Evolutionary conservation across 2,329 filamentous ascomycete species (phyloP), one percentile per base, ranked within the genome.

Genomic region (Colletotrichum sp.): DNA sequence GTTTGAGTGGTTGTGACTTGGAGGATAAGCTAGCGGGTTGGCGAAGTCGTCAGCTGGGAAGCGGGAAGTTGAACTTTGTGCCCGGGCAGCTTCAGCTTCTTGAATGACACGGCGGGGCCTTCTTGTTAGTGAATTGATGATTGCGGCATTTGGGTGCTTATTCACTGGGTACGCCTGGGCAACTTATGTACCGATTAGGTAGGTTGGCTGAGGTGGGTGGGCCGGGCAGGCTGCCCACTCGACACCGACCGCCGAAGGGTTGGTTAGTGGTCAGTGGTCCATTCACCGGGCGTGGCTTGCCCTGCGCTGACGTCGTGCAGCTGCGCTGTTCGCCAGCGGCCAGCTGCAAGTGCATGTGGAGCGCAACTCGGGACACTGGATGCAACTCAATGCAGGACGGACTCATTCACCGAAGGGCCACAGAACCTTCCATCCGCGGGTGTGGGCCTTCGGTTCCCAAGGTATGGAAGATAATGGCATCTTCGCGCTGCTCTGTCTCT

Each of bases 101-200:
- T 64, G 28, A 28, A 44, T 52, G 44, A 52, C 28, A 69, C 28
- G 55, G 63, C 36, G 70, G 73, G 32, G 39, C 57, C 28, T 49
- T 59, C 49, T 69, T 44, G 57, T 66, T 75, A 75, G 63, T 72
- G 73, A 68, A 52, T 32, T 30, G 32, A 32, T 72, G 69, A 76
- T 57, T 76, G 70, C 69, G 60, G 63, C 62, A 52, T 64, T 63
- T 59, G 63, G 55, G 32, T 68, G 69, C 73, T 76, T 67, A 68
- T 76, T 76, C 73, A 68, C 70, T 39, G 55, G 63, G 13, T 6
- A 52, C 44, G 44, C 44, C 44, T 21, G n/a, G 44, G n/a, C 18
- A 49, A 49, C 39, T 49, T 32, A 44, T 74, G 67, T 67, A 44
- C 62, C 34, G 44, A 52, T 52, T 52, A 52, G 44, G 44, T 52